Percentiles rank a stretch among this genome's conserved stretches.
Evolutionary conservation across 1,139 yeast genomes (phyloP).

Genomic region (Nakaseomyces delphensis): DNA sequence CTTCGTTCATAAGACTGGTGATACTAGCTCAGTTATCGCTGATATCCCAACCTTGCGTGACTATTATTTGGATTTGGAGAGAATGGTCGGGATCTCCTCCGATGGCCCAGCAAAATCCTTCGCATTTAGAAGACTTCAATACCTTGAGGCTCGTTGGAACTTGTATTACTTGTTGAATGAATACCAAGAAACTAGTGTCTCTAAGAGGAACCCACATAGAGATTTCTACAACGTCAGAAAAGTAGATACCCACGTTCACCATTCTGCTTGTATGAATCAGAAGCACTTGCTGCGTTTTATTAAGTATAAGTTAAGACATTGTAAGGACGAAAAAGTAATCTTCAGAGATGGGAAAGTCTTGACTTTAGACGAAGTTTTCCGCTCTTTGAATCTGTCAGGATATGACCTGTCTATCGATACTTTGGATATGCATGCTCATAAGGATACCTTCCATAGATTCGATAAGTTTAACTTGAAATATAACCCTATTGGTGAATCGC

Average conservation of each 20-base stretch:
- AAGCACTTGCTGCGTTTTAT: conserved; percentile 90
- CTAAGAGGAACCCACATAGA: conserved; percentile 82
- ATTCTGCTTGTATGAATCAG: conserved; percentile 98
- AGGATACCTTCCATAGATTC: conserved; percentile 94
- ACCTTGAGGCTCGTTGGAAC: conserved; percentile 95
- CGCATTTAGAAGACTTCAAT: conserved; percentile 88
- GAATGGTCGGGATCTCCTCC: conserved; percentile 60
- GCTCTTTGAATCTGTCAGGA: conserved; percentile 82
- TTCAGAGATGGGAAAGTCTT: conserved; percentile 88
- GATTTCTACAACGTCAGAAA: conserved; percentile 97
- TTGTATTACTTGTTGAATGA: conserved; percentile 79
- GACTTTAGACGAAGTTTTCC: conserved; percentile 78
- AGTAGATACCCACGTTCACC: conserved; percentile 98
- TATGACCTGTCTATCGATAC: conserved; percentile 95
- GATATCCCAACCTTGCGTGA: conserved; percentile 73
- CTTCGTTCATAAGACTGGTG: conserved; percentile 43
- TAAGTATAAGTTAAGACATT: conserved; percentile 76
- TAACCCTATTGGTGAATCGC: conserved; percentile 96
- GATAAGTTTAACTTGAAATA: conserved; percentile 96
- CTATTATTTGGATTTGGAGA: conserved; percentile 73
- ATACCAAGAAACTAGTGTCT: conserved; percentile 83
- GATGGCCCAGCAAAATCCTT: conserved; percentile 98
- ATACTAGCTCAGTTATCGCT: conserved; percentile 37
- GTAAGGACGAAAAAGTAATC: conserved; percentile 82
- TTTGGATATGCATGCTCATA: conserved; percentile 98